Conservation (phyloP, 78 protist species). For the Protostelium mycophagum region DNA sequence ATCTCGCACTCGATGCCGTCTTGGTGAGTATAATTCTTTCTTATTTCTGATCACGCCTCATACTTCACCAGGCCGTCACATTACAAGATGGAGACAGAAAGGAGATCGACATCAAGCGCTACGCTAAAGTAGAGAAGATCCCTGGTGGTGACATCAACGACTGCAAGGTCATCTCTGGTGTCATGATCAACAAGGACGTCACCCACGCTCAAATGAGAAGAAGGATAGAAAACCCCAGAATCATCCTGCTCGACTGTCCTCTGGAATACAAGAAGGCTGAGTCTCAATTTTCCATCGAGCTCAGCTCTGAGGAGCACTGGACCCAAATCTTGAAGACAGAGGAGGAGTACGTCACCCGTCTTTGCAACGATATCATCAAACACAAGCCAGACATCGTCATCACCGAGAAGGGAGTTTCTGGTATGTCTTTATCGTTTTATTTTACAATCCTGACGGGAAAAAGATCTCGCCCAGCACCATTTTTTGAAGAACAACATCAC, state of each 20-base stretch:
- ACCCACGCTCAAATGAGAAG: slow-evolving; percentile 96
- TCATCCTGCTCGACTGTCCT: slow-evolving; percentile 96
- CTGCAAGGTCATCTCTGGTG: slow-evolving; percentile 91
- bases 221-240: slow-evolving; percentile 93
- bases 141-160: slow-evolving; percentile 98
- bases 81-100: slow-evolving; percentile 50
- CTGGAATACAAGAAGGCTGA: slow-evolving; percentile 99
- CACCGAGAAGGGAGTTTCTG: slow-evolving; percentile 99
- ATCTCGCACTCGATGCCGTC: slow-evolving; percentile 97
- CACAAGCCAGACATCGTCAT: slow-evolving; percentile 97
- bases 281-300: slow-evolving; percentile 89
- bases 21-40: background rate
- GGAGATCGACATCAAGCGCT: slow-evolving; percentile 96
- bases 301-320: slow-evolving; percentile 85
- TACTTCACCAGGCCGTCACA: slow-evolving; percentile 77
- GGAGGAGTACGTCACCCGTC: slow-evolving; percentile 86
- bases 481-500: slow-evolving; percentile 88
- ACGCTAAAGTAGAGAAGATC: slow-evolving; percentile 95
- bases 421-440: background rate
- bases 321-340: slow-evolving; percentile 79
- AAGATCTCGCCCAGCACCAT: slow-evolving; percentile 90
- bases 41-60: background rate
- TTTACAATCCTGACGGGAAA: background rate
- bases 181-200: slow-evolving; percentile 98
- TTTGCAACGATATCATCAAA: slow-evolving; percentile 84